These are phyloP conservation scores for Pythium biforme DNA, from an alignment of 352 stramenopile species.

Conservation along the genomic window DNA sequence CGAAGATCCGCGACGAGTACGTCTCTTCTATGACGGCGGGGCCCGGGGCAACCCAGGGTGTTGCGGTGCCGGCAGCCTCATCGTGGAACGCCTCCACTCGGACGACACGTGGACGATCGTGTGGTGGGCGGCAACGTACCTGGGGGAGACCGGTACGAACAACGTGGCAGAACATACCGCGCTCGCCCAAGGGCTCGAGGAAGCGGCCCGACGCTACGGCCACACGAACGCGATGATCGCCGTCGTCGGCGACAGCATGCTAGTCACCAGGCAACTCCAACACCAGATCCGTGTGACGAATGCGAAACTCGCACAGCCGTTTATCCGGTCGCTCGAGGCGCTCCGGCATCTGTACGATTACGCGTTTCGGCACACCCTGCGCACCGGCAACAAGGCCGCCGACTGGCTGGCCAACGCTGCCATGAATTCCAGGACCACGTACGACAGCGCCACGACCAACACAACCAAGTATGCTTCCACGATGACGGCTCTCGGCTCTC, in stretches of 20 bases:
- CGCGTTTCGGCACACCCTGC: neutral
- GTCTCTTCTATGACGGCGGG: constrained; percentile 8
- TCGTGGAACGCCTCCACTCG: neutral
- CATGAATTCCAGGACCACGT: constrained; percentile 1
- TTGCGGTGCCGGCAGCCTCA: constrained; percentile 1
- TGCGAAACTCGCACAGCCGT: neutral
- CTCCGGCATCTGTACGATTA: neutral
- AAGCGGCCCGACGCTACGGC: neutral
- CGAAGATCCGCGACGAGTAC: neutral
- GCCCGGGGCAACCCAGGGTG: constrained; percentile 1
- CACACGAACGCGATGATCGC: neutral
- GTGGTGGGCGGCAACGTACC: constrained; percentile 8
- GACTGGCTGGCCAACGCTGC: constrained; percentile 14
- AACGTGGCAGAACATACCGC: constrained; percentile 6
- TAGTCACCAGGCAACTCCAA: neutral
- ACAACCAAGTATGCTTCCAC: neutral
- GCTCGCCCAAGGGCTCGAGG: neutral
- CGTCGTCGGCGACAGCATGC: constrained; percentile 9
- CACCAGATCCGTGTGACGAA: neutral
- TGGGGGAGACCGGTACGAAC: neutral
- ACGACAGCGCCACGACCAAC: neutral
- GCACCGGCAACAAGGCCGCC: constrained; percentile 1
- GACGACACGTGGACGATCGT: neutral
- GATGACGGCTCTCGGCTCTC: neutral
- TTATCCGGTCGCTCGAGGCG: neutral